These are phyloP conservation scores for Rostrohypoxylon terebratum DNA, from an alignment of 495 filamentous ascomycete genomes.

Conservation along the genomic window DNA sequence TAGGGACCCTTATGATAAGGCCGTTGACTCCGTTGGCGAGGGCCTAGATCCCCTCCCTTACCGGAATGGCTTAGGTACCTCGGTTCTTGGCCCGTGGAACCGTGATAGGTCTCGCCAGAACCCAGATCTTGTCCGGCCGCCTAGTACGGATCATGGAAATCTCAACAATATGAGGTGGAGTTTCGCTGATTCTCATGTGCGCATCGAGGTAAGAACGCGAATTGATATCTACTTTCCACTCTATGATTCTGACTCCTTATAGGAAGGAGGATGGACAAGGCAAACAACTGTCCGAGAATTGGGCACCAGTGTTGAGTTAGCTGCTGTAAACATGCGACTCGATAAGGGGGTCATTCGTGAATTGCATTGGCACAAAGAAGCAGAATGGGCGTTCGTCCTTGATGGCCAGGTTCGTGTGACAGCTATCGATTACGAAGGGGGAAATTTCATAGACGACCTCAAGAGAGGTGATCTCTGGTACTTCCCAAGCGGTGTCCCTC, in stretches of 20 bases:
- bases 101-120: conserved; percentile 69
- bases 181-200: conserved; percentile 74
- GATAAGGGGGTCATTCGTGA: conserved; percentile 76
- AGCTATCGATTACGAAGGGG: conserved; percentile 74
- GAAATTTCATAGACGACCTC: conserved; percentile 76
- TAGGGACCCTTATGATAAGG: conserved; percentile 58
- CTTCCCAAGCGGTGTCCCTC: conserved; percentile 77
- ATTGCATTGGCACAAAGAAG: conserved; percentile 79
- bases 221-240: neutral
- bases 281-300: conserved; percentile 74
- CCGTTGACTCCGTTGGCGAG: conserved; percentile 68
- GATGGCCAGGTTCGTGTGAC: conserved; percentile 70
- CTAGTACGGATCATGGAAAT: conserved; percentile 72
- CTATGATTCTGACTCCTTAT: conserved; percentile 15
- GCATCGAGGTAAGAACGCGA: conserved; percentile 65
- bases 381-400: conserved; percentile 76
- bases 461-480: conserved; percentile 79
- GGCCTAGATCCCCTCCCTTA: conserved; percentile 71
- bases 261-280: conserved; percentile 77
- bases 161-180: conserved; percentile 74
- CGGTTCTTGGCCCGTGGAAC: conserved; percentile 74
- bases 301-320: conserved; percentile 68
- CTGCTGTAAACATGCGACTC: conserved; percentile 76
- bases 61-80: conserved; percentile 72
- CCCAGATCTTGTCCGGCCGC: conserved; percentile 72